Evolutionary conservation across 1,139 yeast genomes (phyloP), one percentile per base, ranked within the genome.

Genomic region (Taiozyma sp.): DNA sequence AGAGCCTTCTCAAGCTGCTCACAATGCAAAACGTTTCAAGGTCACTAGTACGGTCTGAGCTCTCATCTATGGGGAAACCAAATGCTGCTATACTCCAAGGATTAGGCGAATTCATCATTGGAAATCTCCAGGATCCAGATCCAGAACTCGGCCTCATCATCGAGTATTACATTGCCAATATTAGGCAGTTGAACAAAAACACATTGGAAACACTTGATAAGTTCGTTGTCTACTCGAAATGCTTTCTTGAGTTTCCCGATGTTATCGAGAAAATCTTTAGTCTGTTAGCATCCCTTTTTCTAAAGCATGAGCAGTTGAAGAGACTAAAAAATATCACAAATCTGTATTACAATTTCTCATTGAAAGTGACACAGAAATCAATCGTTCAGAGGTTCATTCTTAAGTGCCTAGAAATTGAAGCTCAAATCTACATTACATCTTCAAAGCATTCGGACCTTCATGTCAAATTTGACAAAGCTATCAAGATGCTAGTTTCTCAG

Each of bases 241-340:
- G 34, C 3, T 47, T 53, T 14, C 21, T 52, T 3, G 10, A 35
- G 6, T 29, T 46, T 2, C 51, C 55, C 6, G 44, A 39, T 4
- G 51, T 54, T n/a, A 41, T 56, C 11, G 46, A 50, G n/a, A 13
- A 8, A 2, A 35, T 46, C 4, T 50, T 57, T 24, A 9, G n/a
- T 2, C 42, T 29, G 8, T 24, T 59, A 3, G n/a, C 26, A 11
- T 3, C 13, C 8, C n/a, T 57, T 3, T 56, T 56, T 14, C 3
- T 40, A 4, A 46, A 22, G 10, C 30, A 50, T 16, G 42, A 52
- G 7, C 69, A 68, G 26, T 47, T 44, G 24, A 65, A 66, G 49
- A 59, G 71, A 47, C 37, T 68, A 26, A 55, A 56, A 13, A 69
- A 68, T 50, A 50, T 70, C 4, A 60, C 67, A 4, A 69, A 65